Percentiles rank a stretch among this genome's conserved stretches.
Evolutionary conservation across 768 basidiomycete species (phyloP).

Genomic region (Suillus brevipes): DNA sequence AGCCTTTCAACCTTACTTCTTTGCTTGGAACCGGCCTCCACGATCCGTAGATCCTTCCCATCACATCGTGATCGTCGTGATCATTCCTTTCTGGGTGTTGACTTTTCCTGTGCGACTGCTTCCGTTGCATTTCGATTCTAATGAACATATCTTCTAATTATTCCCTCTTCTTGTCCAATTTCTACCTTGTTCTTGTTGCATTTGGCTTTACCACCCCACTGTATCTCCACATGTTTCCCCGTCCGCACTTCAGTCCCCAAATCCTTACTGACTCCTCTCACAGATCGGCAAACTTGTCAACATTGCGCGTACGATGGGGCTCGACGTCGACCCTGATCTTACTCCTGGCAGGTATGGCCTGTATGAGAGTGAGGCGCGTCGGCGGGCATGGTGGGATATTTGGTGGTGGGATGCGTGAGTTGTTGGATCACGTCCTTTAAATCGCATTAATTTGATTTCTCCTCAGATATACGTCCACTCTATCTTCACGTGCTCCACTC

Average conservation of each 20-base stretch:
- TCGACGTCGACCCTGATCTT: slow-evolving; percentile 60
- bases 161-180: background rate
- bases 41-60: slow-evolving; percentile 2
- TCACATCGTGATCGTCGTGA: background rate
- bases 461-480: background rate
- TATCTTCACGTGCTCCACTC: slow-evolving; percentile 36
- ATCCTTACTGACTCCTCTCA: background rate
- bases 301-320: slow-evolving; percentile 61
- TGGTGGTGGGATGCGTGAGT: slow-evolving; percentile 77
- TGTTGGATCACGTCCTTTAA: background rate
- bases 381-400: slow-evolving; percentile 78
- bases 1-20: background rate
- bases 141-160: background rate
- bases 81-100: background rate
- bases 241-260: background rate
- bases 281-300: slow-evolving; percentile 73
- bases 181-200: slow-evolving; percentile 12
- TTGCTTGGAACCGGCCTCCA: background rate
- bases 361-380: slow-evolving; percentile 52
- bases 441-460: background rate
- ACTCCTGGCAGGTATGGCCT: slow-evolving; percentile 46
- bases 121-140: background rate
- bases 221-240: no score
- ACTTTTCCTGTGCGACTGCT: background rate
- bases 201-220: background rate